phyloP scores from a whole-genome alignment of 306 rosid species.

The Pyrus betulifolia region DNA sequence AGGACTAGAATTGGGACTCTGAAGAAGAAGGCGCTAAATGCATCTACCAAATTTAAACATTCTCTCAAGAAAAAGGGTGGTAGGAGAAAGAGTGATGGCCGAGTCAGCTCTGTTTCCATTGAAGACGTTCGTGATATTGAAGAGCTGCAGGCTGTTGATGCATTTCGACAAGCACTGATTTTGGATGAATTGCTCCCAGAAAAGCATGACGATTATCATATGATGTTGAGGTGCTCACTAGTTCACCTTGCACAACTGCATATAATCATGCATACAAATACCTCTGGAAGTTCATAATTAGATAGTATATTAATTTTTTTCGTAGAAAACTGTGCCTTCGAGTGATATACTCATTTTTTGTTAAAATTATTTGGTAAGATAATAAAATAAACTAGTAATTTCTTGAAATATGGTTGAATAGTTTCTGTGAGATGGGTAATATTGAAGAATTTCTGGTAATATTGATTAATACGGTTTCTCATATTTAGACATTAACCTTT shows the following conservation, averaged over 20 bases:
- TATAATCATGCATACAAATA: not conserved
- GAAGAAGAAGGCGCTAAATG: constrained; percentile 87
- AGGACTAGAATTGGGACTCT: constrained; percentile 81
- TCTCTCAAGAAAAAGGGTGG: constrained; percentile 85
- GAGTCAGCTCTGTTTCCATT: constrained; percentile 93
- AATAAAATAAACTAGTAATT: not conserved
- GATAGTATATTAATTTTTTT: not conserved
- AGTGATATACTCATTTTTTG: not conserved
- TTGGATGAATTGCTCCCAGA: constrained; percentile 78
- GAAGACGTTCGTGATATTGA: constrained; percentile 90
- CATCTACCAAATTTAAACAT: constrained; percentile 87
- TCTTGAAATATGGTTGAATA: not conserved
- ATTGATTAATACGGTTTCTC: not conserved
- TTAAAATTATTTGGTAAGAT: not conserved
- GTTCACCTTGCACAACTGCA: not conserved
- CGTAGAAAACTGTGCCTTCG: not conserved
- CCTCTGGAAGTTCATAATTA: not conserved
- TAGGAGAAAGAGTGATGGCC: constrained; percentile 71
- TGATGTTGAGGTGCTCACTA: constrained; percentile 66
- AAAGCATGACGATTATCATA: constrained; percentile 80
- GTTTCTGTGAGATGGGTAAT: not conserved
- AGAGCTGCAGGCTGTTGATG: constrained; percentile 79
- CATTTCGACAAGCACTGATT: constrained; percentile 60
- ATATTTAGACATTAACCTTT: not conserved
- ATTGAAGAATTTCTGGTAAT: not conserved